Base-by-base conservation (phyloP, 164 flowering plant species). In the Hamamelis virginiana region DNA sequence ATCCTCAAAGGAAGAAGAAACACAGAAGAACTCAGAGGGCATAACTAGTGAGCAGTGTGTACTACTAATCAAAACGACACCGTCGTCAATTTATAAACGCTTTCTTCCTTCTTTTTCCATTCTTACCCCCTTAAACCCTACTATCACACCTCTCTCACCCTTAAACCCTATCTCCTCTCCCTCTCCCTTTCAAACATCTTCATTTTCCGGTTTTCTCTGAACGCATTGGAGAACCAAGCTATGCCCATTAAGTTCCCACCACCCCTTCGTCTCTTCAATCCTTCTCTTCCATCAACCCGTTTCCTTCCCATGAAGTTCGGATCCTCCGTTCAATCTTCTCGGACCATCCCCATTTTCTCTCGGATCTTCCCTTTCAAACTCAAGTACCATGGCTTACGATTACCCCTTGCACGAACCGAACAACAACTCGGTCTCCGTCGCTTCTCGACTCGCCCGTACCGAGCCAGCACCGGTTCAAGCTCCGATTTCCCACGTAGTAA, bases 201-300 rank as follows among this genome's bases (percentile, higher is more conserved):
- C 58, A 9, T 1, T n/a, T n/a, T 16, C n/a, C 16, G 5, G 15
- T 5, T 12, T 62, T 22, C n/a, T 19, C 53, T 45, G 45, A 22
- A 15, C 9, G 41, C 60, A 57, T 27, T 9, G 44, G 38, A 16
- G 53, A 50, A 70, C 21, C 60, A 9, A 21, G 22, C 19, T 15
- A 88, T 86, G 90, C 84, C 81, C n/a, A 71, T 76, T 38, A 82
- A 80, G 75, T 73, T 86, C 1, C 80, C 82, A 0, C 72, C 72
- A 0, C 78, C 70, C 4, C 75, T 82, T 27, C 83, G 85, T 19
- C 59, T 81, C 47, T 69, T 83, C 62, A 70, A 58, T 55, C 63
- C 70, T 25, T 69, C 83, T 25, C 67, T 75, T 19, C 65, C 89
- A 4, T 26, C 72, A 9, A 25, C 71, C 67, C 57, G 73, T 68